phyloP scores from a whole-genome alignment of 805 yeast species.

The Saturnispora dispora region DNA sequence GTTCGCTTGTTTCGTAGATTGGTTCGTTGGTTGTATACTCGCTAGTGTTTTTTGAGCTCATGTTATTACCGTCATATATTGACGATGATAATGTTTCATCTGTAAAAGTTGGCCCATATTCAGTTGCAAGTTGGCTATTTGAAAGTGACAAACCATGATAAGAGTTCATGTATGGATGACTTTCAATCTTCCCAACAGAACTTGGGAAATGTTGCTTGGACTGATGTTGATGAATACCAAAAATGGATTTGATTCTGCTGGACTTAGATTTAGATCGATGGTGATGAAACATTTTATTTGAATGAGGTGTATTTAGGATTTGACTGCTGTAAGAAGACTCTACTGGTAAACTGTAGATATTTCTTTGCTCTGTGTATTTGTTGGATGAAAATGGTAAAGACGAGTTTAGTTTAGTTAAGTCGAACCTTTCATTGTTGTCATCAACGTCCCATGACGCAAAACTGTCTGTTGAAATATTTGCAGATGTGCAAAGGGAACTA shows the following conservation, averaged over 20 bases:
- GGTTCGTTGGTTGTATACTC: background rate
- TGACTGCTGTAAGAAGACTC: background rate
- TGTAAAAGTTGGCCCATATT: background rate
- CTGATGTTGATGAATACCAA: background rate
- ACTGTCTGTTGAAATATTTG: background rate
- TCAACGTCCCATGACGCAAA: constrained; percentile 1
- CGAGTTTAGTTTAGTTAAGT: background rate
- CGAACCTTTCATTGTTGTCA: background rate
- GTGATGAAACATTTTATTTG: background rate
- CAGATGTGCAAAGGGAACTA: background rate
- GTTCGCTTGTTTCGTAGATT: background rate
- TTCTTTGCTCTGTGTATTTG: background rate
- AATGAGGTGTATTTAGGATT: background rate
- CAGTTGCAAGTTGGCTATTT: background rate
- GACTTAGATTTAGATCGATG: background rate
- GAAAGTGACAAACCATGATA: background rate
- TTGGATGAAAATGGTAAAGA: background rate
- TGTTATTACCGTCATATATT: background rate
- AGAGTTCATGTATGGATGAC: background rate
- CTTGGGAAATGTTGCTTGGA: background rate
- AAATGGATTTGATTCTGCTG: background rate
- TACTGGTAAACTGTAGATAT: background rate
- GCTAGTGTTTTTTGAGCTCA: background rate
- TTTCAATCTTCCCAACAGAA: background rate
- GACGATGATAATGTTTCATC: background rate